Conservation (phyloP, 23 red algal species). For the Cyanidiococcus yangmingshanensis region DNA sequence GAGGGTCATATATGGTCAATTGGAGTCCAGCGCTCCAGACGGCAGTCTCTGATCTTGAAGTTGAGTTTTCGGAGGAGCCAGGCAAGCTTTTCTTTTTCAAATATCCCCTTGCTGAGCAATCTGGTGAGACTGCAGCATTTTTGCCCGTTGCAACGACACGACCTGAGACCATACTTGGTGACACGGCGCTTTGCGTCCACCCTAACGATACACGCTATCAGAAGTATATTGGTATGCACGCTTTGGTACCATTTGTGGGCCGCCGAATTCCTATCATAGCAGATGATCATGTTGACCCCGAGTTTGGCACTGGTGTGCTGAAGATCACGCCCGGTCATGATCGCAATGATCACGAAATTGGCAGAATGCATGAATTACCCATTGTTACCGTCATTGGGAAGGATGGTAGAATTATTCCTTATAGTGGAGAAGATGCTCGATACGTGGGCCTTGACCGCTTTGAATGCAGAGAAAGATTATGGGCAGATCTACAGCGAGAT, state of each 20-base stretch:
- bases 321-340: slow-evolving; percentile 99
- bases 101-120: slow-evolving; percentile 42
- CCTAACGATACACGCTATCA: slow-evolving; percentile 61
- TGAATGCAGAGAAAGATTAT: slow-evolving; percentile 54
- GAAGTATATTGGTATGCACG: slow-evolving; percentile 49
- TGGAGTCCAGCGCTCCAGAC: slow-evolving; percentile 90
- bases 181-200: slow-evolving; percentile 88
- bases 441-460: slow-evolving; percentile 79
- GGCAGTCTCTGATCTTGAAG: slow-evolving; percentile 92
- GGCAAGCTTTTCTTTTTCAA: slow-evolving; percentile 91
- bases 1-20: slow-evolving; percentile 92
- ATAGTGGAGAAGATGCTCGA: slow-evolving; percentile 39
- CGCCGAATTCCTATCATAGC: slow-evolving; percentile 71
- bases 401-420: slow-evolving; percentile 51
- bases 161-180: slow-evolving; percentile 92
- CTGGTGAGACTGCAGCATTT: slow-evolving; percentile 24
- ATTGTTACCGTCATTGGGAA: slow-evolving; percentile 80
- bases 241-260: slow-evolving; percentile 52
- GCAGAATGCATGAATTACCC: slow-evolving; percentile 57
- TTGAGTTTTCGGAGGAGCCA: slow-evolving; percentile 79
- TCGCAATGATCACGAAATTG: slow-evolving; percentile 83
- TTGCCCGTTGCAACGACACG: slow-evolving; percentile 80
- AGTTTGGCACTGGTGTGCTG: slow-evolving; percentile 92
- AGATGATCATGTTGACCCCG: slow-evolving; percentile 81
- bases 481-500: slow-evolving; percentile 51